Evolutionary conservation across 768 basidiomycete genomes (phyloP), one percentile per base, ranked within the genome.

Genomic region (Pisolithus microcarpus): DNA sequence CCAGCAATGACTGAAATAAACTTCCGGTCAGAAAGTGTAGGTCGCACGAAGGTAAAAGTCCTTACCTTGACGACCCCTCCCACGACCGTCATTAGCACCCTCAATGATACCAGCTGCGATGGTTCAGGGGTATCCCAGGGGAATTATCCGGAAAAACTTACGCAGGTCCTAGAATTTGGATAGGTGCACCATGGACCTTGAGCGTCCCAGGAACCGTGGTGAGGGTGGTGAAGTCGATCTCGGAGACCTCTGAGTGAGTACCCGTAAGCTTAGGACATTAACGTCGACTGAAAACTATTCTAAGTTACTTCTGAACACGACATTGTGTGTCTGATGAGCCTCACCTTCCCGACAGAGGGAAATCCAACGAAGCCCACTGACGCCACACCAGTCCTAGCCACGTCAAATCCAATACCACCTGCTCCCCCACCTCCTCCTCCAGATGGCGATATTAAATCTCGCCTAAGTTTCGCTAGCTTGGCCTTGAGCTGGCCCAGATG

Each of bases 191-290:
- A 58, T 97, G 94, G 1, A 96, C 90, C 62, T 88, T 91, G 43
- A 99, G 61, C 0, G 92, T 96, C 36, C 94, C 94, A 13, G 94
- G 94, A 6, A 97, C 93, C 15, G 94, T 97, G 5, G 91, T 94
- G 26, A 94, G 81, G 2, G 91, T 90, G 0, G 95, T 98, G 72
- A 98, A 99, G 69, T 97, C 94, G 60, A 97, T 96, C 54, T 86
- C 91, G 8, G 95, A 96, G 16, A 87, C 85, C 67, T 97, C 91
- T 37, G 93, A 97, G 59, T 95, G 90, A 19, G 94, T 98, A 51
- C 96, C 96, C 5, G 95, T 99, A 52, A 92, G 74, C 68, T 91
- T 94, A n/a, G 46, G 91, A 91, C 92, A 96, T 96, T 48, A 93
- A 75, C 0, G 91, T 93, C 8, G 90, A 92, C 88, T 18, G 15